Conservation (phyloP, 495 filamentous ascomycete species). For the Usnea hakonensis region DNA sequence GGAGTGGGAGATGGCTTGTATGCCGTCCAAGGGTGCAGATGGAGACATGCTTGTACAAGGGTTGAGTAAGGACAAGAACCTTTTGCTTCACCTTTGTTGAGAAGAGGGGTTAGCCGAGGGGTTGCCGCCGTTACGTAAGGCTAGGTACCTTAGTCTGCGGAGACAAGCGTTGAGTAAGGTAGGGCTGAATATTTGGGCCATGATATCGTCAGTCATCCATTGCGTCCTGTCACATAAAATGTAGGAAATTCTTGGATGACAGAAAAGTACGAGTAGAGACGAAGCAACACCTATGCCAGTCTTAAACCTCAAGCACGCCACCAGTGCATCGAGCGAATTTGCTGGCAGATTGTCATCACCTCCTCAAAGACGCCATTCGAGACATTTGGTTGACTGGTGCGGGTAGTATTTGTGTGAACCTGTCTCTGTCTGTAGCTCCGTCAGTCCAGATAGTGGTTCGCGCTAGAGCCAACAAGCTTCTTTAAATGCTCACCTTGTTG, state of each 20-base stretch:
- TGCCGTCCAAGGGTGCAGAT: not conserved
- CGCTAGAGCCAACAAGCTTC: not conserved
- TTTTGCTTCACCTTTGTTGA: too few species aligned
- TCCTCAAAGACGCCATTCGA: conserved; percentile 43
- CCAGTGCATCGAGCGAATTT: not conserved
- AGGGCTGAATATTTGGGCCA: too few species aligned
- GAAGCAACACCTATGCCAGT: not conserved
- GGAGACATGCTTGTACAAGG: not conserved
- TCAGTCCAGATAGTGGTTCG: conserved; percentile 7
- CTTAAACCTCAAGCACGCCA: not conserved
- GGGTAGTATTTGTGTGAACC: conserved; percentile 39
- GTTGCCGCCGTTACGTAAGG: too few species aligned
- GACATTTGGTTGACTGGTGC: conserved; percentile 42
- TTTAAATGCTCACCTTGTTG: conserved; percentile 56
- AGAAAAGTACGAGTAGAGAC: not conserved
- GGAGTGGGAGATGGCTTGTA: not conserved
- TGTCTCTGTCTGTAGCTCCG: conserved; percentile 36
- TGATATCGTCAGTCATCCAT: not conserved
- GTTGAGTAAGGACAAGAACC: not conserved
- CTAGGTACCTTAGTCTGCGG: too few species aligned
- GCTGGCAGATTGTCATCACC: conserved; percentile 23
- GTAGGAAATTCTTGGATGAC: not conserved
- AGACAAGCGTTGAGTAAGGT: too few species aligned
- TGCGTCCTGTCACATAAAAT: not conserved
- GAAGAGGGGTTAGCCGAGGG: not conserved